phyloP scores from a whole-genome alignment of 2,329 filamentous ascomycete genomes.

The Capronia coronata region DNA sequence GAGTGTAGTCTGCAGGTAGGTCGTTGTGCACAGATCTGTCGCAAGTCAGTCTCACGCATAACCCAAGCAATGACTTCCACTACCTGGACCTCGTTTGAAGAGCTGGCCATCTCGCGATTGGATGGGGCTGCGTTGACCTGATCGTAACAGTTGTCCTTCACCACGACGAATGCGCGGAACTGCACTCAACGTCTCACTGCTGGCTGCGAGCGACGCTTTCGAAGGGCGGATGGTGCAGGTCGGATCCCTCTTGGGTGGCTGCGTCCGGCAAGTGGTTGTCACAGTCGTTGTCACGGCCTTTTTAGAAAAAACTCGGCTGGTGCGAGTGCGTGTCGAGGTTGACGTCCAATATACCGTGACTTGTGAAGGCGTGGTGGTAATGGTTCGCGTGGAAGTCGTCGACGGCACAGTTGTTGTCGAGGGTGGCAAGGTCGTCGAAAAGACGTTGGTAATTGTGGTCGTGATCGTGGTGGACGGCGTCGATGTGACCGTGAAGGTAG shows the following conservation, averaged over 20 bases:
- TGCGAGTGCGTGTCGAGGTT: constrained; percentile 16
- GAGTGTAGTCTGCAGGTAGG: constrained; percentile 11
- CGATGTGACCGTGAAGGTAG: constrained; percentile 20
- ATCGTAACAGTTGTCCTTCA: background rate
- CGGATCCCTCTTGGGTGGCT: constrained; percentile 16
- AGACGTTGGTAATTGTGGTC: constrained; percentile 16
- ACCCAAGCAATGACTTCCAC: background rate
- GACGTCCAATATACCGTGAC: constrained; percentile 20
- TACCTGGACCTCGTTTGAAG: constrained; percentile 18
- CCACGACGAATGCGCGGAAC: constrained; percentile 5
- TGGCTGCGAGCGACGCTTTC: constrained; percentile 18
- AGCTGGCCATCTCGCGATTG: constrained; percentile 3
- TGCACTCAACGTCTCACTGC: background rate
- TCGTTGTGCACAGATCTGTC: constrained; percentile 23
- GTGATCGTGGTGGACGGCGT: constrained; percentile 19
- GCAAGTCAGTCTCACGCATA: background rate
- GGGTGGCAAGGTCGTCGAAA: constrained; percentile 14
- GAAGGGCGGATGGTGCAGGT: constrained; percentile 21
- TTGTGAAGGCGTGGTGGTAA: constrained; percentile 15
- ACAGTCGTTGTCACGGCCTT: constrained; percentile 18
- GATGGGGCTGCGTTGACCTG: background rate
- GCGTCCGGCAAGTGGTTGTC: constrained; percentile 16
- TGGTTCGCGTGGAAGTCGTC: constrained; percentile 17
- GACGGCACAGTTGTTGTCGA: constrained; percentile 22
- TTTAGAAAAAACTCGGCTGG: constrained; percentile 13